Conservation (phyloP, 1,139 yeast genomes). For the Pneumocystis canis region DNA sequence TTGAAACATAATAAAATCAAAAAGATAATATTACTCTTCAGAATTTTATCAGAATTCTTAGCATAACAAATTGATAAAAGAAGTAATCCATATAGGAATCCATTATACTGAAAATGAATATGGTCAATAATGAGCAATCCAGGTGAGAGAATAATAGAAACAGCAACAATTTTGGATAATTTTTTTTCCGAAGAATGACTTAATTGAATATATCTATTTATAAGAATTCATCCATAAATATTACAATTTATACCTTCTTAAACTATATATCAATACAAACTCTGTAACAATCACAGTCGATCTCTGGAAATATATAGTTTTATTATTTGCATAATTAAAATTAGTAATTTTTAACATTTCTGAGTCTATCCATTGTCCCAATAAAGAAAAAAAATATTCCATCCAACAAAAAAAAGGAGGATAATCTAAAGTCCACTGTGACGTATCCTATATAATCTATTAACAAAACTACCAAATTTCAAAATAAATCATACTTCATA, state of each 20-base stretch:
- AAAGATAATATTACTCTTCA: conserved; percentile 60
- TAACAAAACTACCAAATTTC: not conserved
- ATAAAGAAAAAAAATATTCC: conserved; percentile 65
- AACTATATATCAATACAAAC: conserved; percentile 47
- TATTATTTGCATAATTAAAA: conserved; percentile 46
- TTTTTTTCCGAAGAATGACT: conserved; percentile 18
- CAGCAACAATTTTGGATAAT: conserved; percentile 60
- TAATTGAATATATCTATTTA: not conserved
- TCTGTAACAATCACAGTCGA: conserved; percentile 68
- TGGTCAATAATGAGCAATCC: conserved; percentile 80
- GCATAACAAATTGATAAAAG: conserved; percentile 63
- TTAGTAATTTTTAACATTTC: conserved; percentile 49
- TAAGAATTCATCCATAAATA: not conserved
- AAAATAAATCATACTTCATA: conserved; percentile 31
- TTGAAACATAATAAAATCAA: conserved; percentile 74
- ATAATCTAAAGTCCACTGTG: conserved; percentile 92
- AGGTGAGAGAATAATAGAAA: conserved; percentile 75
- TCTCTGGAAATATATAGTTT: conserved; percentile 72
- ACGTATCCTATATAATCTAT: conserved; percentile 29
- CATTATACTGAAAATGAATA: conserved; percentile 89
- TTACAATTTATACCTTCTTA: conserved; percentile 45
- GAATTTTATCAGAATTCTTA: conserved; percentile 35
- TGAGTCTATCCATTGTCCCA: conserved; percentile 42
- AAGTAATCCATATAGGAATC: conserved; percentile 76
- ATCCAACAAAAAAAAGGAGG: conserved; percentile 97